Percentiles rank a stretch among this genome's conserved stretches.
phyloP scores from a whole-genome alignment of 2,329 filamentous ascomycete genomes.

The Xylaria sp. region DNA sequence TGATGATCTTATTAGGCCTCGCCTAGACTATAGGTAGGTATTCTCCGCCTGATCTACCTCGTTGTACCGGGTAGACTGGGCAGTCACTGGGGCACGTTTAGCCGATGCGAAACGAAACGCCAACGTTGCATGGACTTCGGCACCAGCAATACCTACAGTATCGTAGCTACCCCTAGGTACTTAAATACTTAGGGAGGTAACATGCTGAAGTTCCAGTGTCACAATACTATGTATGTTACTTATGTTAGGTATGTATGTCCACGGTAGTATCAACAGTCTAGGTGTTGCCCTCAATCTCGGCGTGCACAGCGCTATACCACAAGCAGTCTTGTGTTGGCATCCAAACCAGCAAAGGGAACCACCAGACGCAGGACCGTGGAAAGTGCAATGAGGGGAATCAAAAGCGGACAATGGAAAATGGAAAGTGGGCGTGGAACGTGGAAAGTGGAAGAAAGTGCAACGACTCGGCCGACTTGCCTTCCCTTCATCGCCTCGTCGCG shows the following conservation, averaged over 20 bases:
- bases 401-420: not conserved
- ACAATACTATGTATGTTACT: too few relatives aligned
- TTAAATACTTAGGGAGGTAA: too few relatives aligned
- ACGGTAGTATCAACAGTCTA: conserved; percentile 1
- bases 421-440: too few relatives aligned
- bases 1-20: not conserved
- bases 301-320: not conserved
- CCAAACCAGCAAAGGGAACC: not conserved
- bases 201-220: not conserved
- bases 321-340: not conserved
- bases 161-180: not conserved
- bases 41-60: not conserved
- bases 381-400: not conserved
- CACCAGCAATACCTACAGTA: too few relatives aligned
- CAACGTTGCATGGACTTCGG: too few relatives aligned
- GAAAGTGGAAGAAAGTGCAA: too few relatives aligned
- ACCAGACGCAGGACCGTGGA: not conserved
- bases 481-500: not conserved
- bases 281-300: not conserved
- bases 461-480: not conserved
- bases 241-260: too few relatives aligned
- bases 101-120: not conserved
- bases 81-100: conserved; percentile 16
- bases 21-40: not conserved
- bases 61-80: not conserved